Conservation (phyloP, 129 eudicot species). For the Deinandra increscens region DNA sequence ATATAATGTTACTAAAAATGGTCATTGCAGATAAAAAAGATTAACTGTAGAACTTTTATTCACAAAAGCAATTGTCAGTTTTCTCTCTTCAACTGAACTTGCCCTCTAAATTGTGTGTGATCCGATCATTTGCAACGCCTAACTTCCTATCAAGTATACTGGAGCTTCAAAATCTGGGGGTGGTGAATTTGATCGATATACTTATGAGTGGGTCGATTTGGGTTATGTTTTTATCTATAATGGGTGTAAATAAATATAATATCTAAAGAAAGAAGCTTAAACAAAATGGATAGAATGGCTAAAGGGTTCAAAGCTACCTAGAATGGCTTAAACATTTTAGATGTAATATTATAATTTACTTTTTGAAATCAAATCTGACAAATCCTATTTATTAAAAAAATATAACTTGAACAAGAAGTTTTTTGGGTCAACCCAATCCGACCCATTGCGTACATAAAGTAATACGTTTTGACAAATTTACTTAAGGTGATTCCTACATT, state of each 20-base stretch:
- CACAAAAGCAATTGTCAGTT: neutral
- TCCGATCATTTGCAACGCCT: no score
- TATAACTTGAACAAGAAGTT: neutral
- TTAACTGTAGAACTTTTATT: neutral
- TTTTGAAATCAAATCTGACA: no score
- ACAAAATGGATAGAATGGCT: neutral
- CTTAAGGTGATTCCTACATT: neutral
- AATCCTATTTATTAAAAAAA: no score
- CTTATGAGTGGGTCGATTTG: neutral
- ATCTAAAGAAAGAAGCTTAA: neutral
- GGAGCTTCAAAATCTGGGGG: no score
- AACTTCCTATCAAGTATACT: no score
- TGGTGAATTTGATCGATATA: neutral
- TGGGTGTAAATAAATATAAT: neutral
- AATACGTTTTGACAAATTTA: no score
- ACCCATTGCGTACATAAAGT: neutral
- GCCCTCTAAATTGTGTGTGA: no score
- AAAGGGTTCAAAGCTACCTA: neutral
- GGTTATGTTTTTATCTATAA: neutral
- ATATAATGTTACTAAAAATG: neutral
- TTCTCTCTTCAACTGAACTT: no score
- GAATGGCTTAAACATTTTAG: neutral
- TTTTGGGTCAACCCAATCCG: neutral
- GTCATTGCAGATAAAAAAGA: neutral
- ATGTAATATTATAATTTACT: no score